A percentile compares a stretch with the other conserved stretches of the same genome.
These are phyloP conservation scores for Pleurozium schreberi DNA, from an alignment of 225 moss, liverwort and hornwort species.

Conservation along the genomic window DNA sequence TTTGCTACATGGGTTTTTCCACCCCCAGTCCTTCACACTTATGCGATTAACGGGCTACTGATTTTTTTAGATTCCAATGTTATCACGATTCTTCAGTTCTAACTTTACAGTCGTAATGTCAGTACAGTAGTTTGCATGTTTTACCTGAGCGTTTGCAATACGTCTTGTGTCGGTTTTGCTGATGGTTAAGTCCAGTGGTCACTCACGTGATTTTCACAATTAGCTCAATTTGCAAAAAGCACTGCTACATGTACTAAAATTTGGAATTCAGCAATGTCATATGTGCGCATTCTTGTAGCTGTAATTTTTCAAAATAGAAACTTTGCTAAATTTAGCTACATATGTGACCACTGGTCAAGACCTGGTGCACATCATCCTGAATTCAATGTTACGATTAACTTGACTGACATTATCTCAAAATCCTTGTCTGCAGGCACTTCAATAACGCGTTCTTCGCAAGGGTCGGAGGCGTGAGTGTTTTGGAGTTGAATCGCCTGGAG, in stretches of 20 bases:
- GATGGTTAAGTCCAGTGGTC: not conserved
- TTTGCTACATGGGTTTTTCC: no score
- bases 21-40: not conserved
- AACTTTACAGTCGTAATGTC: not conserved
- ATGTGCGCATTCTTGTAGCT: not conserved
- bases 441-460: slow-evolving; percentile 92
- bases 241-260: not conserved
- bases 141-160: not conserved
- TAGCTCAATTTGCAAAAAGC: not conserved
- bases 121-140: not conserved
- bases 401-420: not conserved
- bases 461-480: slow-evolving; percentile 73
- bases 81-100: not conserved
- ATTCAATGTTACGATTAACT: not conserved
- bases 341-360: not conserved
- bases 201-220: not conserved
- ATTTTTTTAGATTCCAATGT: no score
- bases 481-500: slow-evolving; percentile 84
- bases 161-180: not conserved
- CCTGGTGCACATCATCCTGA: not conserved
- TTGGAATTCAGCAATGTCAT: not conserved
- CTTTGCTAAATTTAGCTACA: not conserved
- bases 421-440: slow-evolving; percentile 62
- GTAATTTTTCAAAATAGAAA: not conserved
- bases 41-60: not conserved